Percentiles rank a stretch among this genome's conserved stretches.
phyloP scores from a whole-genome alignment of 495 filamentous ascomycete genomes.

The Amorphotheca resinae region DNA sequence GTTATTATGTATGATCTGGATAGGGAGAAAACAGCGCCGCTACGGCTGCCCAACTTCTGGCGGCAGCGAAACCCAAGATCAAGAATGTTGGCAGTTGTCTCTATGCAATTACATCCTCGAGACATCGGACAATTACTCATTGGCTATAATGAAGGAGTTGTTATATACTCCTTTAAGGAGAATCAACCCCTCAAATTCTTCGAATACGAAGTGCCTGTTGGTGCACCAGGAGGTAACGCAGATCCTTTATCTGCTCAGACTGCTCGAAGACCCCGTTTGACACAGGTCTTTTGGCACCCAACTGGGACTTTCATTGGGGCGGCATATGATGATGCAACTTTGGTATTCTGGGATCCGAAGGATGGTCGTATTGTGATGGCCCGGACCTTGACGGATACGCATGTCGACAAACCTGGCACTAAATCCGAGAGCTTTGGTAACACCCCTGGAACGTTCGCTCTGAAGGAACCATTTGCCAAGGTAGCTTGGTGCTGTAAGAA shows the following conservation, averaged over 20 bases:
- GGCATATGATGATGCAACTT: conserved; percentile 74
- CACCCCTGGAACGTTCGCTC: conserved; percentile 32
- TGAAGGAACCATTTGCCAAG: conserved; percentile 59
- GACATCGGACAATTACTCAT: conserved; percentile 89
- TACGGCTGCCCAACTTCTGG: conserved; percentile 80
- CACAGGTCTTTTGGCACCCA: conserved; percentile 83
- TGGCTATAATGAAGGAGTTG: conserved; percentile 75
- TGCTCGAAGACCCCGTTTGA: conserved; percentile 55
- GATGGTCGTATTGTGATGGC: conserved; percentile 81
- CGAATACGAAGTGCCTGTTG: conserved; percentile 66
- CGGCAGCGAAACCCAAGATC: conserved; percentile 39
- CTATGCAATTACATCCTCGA: conserved; percentile 72
- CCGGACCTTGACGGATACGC: conserved; percentile 58
- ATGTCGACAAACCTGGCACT: conserved; percentile 46
- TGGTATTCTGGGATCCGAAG: conserved; percentile 91
- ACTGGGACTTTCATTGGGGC: conserved; percentile 85
- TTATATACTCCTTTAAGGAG: conserved; percentile 87
- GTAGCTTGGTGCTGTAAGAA: conserved; percentile 85
- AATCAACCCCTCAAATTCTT: conserved; percentile 65
- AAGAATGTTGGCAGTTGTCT: conserved; percentile 38
- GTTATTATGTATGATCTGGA: conserved; percentile 85
- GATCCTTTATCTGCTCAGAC: conserved; percentile 37
- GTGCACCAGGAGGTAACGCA: conserved; percentile 67
- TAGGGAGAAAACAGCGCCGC: conserved; percentile 57
- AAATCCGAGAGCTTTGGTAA: conserved; percentile 20